Conservation (phyloP, 331 rosid species). For the Rosa hybrid region DNA sequence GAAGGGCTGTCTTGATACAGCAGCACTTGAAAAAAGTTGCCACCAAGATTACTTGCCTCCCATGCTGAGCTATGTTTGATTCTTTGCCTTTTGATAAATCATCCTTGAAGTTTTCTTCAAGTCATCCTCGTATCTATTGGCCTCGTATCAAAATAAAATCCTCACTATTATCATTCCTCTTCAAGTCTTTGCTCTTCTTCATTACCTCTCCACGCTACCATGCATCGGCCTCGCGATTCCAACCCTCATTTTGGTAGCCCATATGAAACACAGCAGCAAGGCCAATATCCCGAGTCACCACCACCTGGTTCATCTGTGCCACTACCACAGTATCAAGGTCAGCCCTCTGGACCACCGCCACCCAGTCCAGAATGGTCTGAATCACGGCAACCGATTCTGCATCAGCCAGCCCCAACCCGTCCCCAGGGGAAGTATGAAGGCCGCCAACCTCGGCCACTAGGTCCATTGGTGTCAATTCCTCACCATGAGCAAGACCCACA, state of each 20-base stretch:
- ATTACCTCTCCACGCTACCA: slow-evolving; percentile 21
- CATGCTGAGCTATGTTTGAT: slow-evolving; percentile 47
- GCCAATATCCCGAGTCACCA: slow-evolving; percentile 1
- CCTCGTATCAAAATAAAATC: slow-evolving; percentile 19
- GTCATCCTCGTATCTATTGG: slow-evolving; percentile 57
- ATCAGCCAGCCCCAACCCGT: background rate
- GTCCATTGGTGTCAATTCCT: background rate
- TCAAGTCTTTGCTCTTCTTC: slow-evolving; percentile 21
- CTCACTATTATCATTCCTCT: slow-evolving; percentile 24
- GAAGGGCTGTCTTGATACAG: background rate
- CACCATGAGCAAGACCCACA: slow-evolving; percentile 3
- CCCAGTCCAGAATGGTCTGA: background rate
- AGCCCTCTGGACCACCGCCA: slow-evolving; percentile 11
- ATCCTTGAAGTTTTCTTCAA: slow-evolving; percentile 75
- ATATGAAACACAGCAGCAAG: slow-evolving; percentile 21
- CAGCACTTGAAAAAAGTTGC: slow-evolving; percentile 10
- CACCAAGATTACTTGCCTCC: slow-evolving; percentile 50
- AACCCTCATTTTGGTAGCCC: slow-evolving; percentile 69
- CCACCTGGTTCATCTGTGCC: background rate
- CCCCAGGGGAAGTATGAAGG: slow-evolving; percentile 22
- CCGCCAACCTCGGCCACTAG: slow-evolving; percentile 4
- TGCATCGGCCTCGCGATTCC: slow-evolving; percentile 44
- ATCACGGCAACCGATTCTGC: background rate
- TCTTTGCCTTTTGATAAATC: slow-evolving; percentile 64
- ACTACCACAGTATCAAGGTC: slow-evolving; percentile 13